Evolutionary conservation across 345 rosid genomes (phyloP), one percentile per base, ranked within the genome.

Genomic region (Citrus trifoliata): DNA sequence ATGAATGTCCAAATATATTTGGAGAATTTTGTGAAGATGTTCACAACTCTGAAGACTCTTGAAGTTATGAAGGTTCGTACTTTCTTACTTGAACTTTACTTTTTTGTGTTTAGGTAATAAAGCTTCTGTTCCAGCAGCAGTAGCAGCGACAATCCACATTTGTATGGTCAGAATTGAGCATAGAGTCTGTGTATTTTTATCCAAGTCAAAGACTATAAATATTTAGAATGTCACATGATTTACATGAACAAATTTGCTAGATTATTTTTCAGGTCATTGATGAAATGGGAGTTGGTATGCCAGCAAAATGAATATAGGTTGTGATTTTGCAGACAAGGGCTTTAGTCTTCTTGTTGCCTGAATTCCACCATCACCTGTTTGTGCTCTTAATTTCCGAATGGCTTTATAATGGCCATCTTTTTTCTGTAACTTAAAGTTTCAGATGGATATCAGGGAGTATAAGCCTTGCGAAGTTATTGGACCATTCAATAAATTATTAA

Each of bases 1-100:
- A 88, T 75, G 88, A 82, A 80, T 96, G 98, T 65, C 93, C 92
- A 19, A 80, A 90, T 85, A 94, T 96, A 74, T 96, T 89, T 61
- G 97, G 98, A 21, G 97, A 93, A 76, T 84, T 91, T 81, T 78
- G 78, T 4, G 92, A 86, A 76, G 91, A 89, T 27, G 74, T 80
- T 60, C 87, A 84, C 65, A 75, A 81, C 77, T 70, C 86, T 46
- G 78, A 80, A 69, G 78, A 76, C 24, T 69, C 71, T 72, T 80
- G 83, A 81, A 62, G 74, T 60, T 38, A 42, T 46, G 32, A 37
- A 83, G 94, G 89, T 86, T 75, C 16, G 76, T 48, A 27, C 10
- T 70, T 48, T 24, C 70, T 30, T 10, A 14, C 75, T 51, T 28
- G 38, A 65, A 65, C 78, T n/a, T 48, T 12, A 70, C 53, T 18